Conservation (phyloP, 768 basidiomycete genomes). For the Cystoderma amianthinum region DNA sequence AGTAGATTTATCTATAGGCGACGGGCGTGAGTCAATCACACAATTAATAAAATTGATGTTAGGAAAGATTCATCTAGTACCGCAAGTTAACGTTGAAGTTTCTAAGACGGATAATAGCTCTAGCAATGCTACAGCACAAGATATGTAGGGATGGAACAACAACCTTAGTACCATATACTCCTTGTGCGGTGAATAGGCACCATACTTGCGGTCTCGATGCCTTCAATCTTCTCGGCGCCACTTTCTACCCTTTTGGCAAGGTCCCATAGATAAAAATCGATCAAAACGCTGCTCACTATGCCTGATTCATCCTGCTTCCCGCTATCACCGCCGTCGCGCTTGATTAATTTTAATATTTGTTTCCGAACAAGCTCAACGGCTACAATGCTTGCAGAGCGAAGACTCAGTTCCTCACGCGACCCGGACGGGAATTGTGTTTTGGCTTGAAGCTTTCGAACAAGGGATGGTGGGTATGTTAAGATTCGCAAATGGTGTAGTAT, state of each 20-base stretch:
- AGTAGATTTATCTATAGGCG: too few relatives aligned
- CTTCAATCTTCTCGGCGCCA: constrained; percentile 53
- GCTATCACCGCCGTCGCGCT: constrained; percentile 15
- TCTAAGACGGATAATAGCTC: too few relatives aligned
- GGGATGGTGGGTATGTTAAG: constrained; percentile 58
- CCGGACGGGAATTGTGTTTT: constrained; percentile 44
- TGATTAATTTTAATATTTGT: constrained; percentile 40
- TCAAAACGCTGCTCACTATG: constrained; percentile 66
- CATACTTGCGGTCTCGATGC: constrained; percentile 46
- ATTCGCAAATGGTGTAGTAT: constrained; percentile 81
- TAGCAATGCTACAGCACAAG: too few relatives aligned
- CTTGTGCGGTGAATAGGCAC: constrained; percentile 74
- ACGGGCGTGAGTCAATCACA: too few relatives aligned
- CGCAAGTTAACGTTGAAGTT: too few relatives aligned
- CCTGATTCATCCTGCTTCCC: constrained; percentile 16
- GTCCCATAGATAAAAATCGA: constrained; percentile 92
- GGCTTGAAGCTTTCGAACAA: constrained; percentile 43
- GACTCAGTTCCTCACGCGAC: constrained; percentile 64
- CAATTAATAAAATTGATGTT: too few relatives aligned
- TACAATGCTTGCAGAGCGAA: constrained; percentile 75
- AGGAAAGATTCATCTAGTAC: too few relatives aligned
- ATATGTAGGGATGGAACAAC: not conserved
- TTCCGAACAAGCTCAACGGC: constrained; percentile 70
- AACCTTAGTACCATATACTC: constrained; percentile 75
- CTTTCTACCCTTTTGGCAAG: constrained; percentile 69